Percentiles rank a stretch among this genome's conserved stretches.
phyloP scores from a whole-genome alignment of 768 basidiomycete species.

The Podaxis rugospora region DNA sequence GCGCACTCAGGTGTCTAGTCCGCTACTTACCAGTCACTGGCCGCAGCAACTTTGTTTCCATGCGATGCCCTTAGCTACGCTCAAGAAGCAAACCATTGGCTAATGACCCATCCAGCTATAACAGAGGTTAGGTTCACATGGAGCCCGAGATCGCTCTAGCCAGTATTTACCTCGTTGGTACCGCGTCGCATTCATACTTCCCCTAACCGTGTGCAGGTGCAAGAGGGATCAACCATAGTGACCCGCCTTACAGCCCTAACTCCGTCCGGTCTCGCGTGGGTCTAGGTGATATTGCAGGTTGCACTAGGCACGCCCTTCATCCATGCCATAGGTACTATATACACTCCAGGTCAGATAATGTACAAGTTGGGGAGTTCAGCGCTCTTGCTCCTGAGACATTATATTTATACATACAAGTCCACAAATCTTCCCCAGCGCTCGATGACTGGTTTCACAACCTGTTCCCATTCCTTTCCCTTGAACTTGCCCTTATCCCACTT shows the following conservation, averaged over 20 bases:
- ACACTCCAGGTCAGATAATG: neutral
- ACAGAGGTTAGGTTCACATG: neutral
- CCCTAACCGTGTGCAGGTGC: neutral
- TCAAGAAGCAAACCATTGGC: too few relatives aligned
- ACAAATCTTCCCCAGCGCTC: slow-evolving; percentile 75
- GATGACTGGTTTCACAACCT: slow-evolving; percentile 69
- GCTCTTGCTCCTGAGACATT: neutral
- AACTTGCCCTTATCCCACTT: slow-evolving; percentile 48
- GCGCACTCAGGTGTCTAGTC: too few relatives aligned
- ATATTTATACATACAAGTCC: slow-evolving; percentile 31
- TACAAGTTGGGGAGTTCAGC: neutral
- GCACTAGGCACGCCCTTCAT: neutral
- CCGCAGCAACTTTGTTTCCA: too few relatives aligned
- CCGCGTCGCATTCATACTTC: neutral
- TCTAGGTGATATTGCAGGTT: neutral
- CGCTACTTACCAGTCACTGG: too few relatives aligned
- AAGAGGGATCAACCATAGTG: neutral
- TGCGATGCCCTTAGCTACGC: too few relatives aligned
- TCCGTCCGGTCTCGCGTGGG: neutral
- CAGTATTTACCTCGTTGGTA: neutral
- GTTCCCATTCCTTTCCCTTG: slow-evolving; percentile 69
- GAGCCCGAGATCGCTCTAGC: neutral
- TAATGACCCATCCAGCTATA: too few relatives aligned
- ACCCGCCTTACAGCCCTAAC: neutral
- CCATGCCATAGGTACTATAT: neutral